These are phyloP conservation scores for Penicillium canariense DNA, from an alignment of 495 filamentous ascomycete species.

Conservation along the genomic window DNA sequence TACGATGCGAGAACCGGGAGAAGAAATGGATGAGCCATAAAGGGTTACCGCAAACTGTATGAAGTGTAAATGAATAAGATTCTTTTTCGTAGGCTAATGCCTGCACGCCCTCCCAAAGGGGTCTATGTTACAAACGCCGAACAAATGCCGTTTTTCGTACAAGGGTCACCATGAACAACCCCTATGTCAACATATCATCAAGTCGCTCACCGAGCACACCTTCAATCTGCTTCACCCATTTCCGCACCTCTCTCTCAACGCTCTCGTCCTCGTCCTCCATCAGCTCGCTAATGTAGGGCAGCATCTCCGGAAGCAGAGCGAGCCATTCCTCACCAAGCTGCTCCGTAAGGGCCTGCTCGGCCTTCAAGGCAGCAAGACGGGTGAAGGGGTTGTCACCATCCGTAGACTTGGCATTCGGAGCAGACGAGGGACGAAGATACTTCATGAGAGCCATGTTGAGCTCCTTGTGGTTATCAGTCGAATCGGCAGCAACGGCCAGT, in stretches of 20 bases:
- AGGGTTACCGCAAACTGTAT: not conserved
- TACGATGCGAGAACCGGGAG: not conserved
- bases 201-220: conserved; percentile 80
- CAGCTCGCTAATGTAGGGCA: conserved; percentile 88
- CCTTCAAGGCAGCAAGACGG: conserved; percentile 74
- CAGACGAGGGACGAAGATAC: conserved; percentile 65
- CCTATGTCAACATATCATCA: conserved; percentile 82
- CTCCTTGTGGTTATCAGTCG: conserved; percentile 83
- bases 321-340: conserved; percentile 90
- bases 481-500: conserved; percentile 72
- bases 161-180: conserved; percentile 10
- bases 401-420: conserved; percentile 55
- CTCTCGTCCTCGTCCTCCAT: conserved; percentile 94
- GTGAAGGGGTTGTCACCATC: conserved; percentile 46
- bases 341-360: conserved; percentile 72
- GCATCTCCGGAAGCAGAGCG: conserved; percentile 82
- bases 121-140: conserved; percentile 26
- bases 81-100: conserved; percentile 10
- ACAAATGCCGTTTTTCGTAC: conserved; percentile 32
- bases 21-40: not conserved
- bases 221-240: conserved; percentile 87
- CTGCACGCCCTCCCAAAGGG: conserved; percentile 8
- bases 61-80: conserved; percentile 10
- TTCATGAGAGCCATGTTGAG: conserved; percentile 74
- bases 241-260: conserved; percentile 82